Evolutionary conservation across 352 stramenopile genomes (phyloP).

Genomic region (Phytophthora tentaculata): DNA sequence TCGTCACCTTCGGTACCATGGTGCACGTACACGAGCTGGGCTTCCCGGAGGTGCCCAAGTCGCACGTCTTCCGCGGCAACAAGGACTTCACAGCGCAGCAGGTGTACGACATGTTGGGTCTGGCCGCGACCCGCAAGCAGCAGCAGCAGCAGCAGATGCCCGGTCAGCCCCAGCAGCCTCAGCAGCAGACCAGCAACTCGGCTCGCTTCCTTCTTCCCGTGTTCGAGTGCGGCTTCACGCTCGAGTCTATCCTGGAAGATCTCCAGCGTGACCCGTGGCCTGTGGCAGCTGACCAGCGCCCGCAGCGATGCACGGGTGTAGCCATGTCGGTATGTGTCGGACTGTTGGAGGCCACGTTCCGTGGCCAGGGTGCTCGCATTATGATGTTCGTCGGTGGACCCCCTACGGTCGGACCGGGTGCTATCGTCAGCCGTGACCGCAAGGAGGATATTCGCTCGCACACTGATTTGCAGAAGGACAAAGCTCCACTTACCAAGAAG

Average conservation of each 20-base stretch:
- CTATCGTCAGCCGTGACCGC: conserved; percentile 95
- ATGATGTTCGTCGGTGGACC: conserved; percentile 99
- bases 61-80: conserved; percentile 98
- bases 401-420: conserved; percentile 95
- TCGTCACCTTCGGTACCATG: conserved; percentile 99
- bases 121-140: conserved; percentile 74
- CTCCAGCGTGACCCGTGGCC: conserved; percentile 98
- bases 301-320: conserved; percentile 96
- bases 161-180: conserved; percentile 68
- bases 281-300: conserved; percentile 94
- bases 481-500: conserved; percentile 95
- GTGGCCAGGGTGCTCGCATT: conserved; percentile 94
- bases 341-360: conserved; percentile 96
- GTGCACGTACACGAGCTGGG: conserved; percentile 99
- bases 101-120: conserved; percentile 97
- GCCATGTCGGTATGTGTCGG: conserved; percentile 96
- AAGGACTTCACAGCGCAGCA: conserved; percentile 97
- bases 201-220: conserved; percentile 96
- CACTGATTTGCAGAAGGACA: conserved; percentile 95
- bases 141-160: conserved; percentile 51
- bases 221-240: conserved; percentile 95
- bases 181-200: conserved; percentile 86
- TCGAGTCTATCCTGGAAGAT: conserved; percentile 99
- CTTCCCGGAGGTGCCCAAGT: conserved; percentile 95
- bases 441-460: conserved; percentile 98